Conservation (phyloP, 495 filamentous ascomycete species). For the Parathielavia hyrcaniae region DNA sequence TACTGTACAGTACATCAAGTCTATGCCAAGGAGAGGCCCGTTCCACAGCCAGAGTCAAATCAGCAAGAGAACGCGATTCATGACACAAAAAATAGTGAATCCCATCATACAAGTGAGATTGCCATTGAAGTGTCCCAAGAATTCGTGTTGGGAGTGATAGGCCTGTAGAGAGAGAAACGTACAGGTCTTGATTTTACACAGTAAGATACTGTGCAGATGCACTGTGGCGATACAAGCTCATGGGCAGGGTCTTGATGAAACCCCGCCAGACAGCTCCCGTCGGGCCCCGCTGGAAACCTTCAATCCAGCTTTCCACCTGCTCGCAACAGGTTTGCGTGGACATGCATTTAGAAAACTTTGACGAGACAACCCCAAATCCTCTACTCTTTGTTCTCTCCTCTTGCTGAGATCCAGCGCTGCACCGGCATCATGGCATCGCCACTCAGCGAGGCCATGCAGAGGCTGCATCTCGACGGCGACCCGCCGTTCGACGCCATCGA, state of each 20-base stretch:
- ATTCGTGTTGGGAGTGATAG: no score
- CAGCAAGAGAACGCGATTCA: no score
- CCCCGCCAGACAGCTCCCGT: neutral
- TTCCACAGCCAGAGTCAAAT: no score
- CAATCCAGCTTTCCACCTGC: neutral
- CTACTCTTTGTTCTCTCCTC: neutral
- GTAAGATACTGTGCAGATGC: no score
- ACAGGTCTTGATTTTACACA: no score
- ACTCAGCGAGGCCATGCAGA: conserved; percentile 36
- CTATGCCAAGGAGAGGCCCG: no score
- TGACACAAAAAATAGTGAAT: no score
- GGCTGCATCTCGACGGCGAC: conserved; percentile 34
- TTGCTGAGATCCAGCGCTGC: neutral
- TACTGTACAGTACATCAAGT: no score
- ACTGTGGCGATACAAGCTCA: no score
- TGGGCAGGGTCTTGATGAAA: neutral
- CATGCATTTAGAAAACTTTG: neutral
- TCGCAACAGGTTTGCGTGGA: neutral
- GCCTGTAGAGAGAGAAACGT: neutral
- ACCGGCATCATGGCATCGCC: conserved; percentile 35
- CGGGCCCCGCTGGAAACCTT: neutral
- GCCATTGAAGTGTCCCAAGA: no score
- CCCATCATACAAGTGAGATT: no score
- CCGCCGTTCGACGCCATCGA: conserved; percentile 45
- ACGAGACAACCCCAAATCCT: neutral